Percentiles rank a stretch among this genome's conserved stretches.
phyloP scores from a whole-genome alignment of 352 stramenopile genomes.

The Pythium plurisporium region DNA sequence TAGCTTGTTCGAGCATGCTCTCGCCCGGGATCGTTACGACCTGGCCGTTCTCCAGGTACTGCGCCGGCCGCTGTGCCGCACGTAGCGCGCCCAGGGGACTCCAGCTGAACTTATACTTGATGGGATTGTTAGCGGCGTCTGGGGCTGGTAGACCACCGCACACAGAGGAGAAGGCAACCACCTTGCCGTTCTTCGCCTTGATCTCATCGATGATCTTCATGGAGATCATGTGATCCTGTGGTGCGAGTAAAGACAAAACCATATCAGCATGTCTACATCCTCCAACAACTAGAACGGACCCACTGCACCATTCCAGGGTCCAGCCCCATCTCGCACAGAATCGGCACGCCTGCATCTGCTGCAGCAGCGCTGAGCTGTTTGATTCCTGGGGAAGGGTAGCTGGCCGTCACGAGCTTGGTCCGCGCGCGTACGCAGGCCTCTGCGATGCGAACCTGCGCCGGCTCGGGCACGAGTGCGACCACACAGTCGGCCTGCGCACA shows the following conservation, averaged over 20 bases:
- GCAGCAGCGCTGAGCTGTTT: slow-evolving; percentile 38
- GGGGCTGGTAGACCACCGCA: slow-evolving; percentile 85
- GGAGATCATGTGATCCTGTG: slow-evolving; percentile 80
- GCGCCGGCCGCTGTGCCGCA: slow-evolving; percentile 41
- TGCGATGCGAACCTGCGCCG: slow-evolving; percentile 72
- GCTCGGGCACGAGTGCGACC: slow-evolving; percentile 76
- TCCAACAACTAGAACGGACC: too few species aligned
- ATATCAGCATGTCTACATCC: too few species aligned
- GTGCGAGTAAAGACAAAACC: not conserved
- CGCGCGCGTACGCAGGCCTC: slow-evolving; percentile 53
- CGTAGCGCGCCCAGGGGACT: slow-evolving; percentile 62
- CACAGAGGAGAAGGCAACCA: slow-evolving; percentile 78
- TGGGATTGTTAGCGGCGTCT: slow-evolving; percentile 85
- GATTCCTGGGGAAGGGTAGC: slow-evolving; percentile 85
- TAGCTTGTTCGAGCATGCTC: slow-evolving; percentile 43
- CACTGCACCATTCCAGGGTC: slow-evolving; percentile 79
- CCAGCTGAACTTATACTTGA: slow-evolving; percentile 93
- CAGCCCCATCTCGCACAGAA: slow-evolving; percentile 89
- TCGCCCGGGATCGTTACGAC: slow-evolving; percentile 51
- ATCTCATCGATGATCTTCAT: slow-evolving; percentile 89
- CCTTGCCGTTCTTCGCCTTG: slow-evolving; percentile 40
- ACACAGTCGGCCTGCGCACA: slow-evolving; percentile 57
- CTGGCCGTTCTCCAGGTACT: slow-evolving; percentile 48
- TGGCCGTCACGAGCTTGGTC: slow-evolving; percentile 85
- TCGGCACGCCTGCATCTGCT: slow-evolving; percentile 49